Evolutionary conservation across 805 yeast species (phyloP).

Genomic region (Saccharomycopsis schoenii): DNA sequence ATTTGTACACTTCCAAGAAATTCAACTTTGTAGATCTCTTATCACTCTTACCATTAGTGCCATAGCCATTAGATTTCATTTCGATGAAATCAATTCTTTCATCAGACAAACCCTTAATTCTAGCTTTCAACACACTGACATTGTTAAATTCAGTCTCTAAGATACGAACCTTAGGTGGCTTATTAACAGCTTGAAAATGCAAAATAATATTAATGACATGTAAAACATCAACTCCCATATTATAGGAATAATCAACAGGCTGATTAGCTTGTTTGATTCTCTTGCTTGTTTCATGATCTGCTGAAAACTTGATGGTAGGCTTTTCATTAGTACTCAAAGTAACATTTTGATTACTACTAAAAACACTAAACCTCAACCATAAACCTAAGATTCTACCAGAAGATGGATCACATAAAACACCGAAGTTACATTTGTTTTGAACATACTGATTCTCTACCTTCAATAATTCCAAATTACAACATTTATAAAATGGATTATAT

Average conservation of each 20-base stretch:
- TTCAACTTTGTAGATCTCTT: conserved; percentile 11
- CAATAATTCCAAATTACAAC: conserved; percentile 18
- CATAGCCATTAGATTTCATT: conserved; percentile 15
- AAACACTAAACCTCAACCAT: conserved; percentile 19
- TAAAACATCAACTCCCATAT: conserved; percentile 20
- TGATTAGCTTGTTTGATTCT: conserved; percentile 9
- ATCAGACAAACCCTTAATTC: conserved; percentile 18
- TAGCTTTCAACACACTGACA: conserved; percentile 18
- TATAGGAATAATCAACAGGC: conserved; percentile 18
- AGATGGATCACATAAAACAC: conserved; percentile 18
- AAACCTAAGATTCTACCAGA: conserved; percentile 17
- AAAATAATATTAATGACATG: conserved; percentile 18
- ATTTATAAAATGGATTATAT: conserved; percentile 17
- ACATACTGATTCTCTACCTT: conserved; percentile 18
- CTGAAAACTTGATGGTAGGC: conserved; percentile 16
- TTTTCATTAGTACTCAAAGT: conserved; percentile 13
- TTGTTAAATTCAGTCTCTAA: conserved; percentile 18
- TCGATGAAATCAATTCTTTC: conserved; percentile 18
- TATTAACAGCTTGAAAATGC: conserved; percentile 19
- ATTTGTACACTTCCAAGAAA: conserved; percentile 18
- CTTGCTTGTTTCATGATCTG: conserved; percentile 15
- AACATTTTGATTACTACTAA: conserved; percentile 18
- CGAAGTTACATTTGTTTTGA: conserved; percentile 19
- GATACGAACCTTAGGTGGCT: conserved; percentile 19
- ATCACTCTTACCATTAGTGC: neutral